A percentile compares a stretch with the other conserved stretches of the same genome.
Evolutionary conservation across 495 filamentous ascomycete species (phyloP).

Genomic region (Neurospora cerealis): DNA sequence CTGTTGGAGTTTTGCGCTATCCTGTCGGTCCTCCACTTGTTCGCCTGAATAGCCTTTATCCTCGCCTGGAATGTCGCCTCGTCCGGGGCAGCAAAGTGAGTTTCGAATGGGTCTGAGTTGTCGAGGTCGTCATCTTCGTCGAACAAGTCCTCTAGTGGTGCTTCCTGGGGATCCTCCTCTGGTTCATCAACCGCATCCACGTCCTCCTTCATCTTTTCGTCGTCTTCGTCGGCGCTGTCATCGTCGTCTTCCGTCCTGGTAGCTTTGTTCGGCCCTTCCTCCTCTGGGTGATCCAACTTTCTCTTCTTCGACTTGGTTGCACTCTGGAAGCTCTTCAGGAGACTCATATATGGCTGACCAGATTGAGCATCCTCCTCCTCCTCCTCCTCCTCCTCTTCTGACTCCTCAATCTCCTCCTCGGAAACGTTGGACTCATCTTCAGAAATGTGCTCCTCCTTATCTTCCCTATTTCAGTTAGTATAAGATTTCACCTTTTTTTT

Average conservation of each 20-base stretch:
- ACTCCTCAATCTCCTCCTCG: conserved; percentile 24
- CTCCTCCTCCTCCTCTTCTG: conserved; percentile 30
- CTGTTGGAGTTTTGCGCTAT: conserved; percentile 31
- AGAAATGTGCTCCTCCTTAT: conserved; percentile 7
- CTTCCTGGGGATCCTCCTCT: conserved; percentile 38
- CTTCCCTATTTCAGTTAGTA: conserved; percentile 8
- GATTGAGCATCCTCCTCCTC: conserved; percentile 22
- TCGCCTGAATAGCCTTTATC: conserved; percentile 42
- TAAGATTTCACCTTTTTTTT: background rate
- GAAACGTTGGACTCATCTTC: conserved; percentile 33
- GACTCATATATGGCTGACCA: conserved; percentile 49
- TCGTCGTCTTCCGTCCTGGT: conserved; percentile 6
- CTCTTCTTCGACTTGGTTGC: conserved; percentile 55
- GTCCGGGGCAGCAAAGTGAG: conserved; percentile 61
- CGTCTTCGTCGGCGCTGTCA: conserved; percentile 4
- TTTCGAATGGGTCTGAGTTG: conserved; percentile 63
- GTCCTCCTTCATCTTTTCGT: conserved; percentile 14
- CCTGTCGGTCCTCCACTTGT: conserved; percentile 50
- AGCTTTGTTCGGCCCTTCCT: background rate
- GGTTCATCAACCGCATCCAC: conserved; percentile 17
- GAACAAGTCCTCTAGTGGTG: conserved; percentile 20
- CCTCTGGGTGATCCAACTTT: conserved; percentile 44
- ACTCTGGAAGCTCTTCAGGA: conserved; percentile 55
- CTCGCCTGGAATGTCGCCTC: conserved; percentile 43
- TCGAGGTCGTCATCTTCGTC: conserved; percentile 43